A percentile compares a stretch with the other conserved stretches of the same genome.
Conservation (phyloP, 305 asterid genomes). For the Ajuga reptans region DNA sequence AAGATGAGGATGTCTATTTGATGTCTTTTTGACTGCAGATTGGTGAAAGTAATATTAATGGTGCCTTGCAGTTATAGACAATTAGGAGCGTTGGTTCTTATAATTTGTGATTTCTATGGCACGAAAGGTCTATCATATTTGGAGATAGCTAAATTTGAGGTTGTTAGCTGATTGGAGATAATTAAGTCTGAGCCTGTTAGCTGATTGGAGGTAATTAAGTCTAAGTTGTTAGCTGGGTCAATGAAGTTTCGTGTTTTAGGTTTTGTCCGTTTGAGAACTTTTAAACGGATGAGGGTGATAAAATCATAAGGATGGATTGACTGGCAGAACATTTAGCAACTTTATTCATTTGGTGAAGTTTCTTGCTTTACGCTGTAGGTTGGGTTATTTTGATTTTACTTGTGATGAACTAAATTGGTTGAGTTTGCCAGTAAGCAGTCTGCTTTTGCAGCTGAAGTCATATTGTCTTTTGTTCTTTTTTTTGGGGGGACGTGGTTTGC, state of each 20-base stretch:
- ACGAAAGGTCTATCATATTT: neutral
- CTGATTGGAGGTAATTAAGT: too few species aligned
- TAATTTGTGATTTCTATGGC: slow-evolving; percentile 1
- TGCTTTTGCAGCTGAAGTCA: slow-evolving; percentile 12
- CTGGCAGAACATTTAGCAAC: neutral
- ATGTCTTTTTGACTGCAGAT: neutral
- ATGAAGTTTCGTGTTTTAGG: too few species aligned
- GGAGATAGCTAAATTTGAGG: slow-evolving; percentile 1
- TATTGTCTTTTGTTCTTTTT: neutral
- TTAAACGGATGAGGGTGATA: too few species aligned
- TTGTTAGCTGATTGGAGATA: neutral
- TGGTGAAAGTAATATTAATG: neutral
- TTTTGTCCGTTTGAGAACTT: too few species aligned
- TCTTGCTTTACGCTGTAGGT: neutral
- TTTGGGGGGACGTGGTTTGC: neutral
- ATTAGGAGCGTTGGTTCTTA: neutral
- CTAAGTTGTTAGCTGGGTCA: too few species aligned
- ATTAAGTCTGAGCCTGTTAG: too few species aligned
- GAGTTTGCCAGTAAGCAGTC: neutral
- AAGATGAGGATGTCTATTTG: neutral
- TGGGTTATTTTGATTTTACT: neutral
- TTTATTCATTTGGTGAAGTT: slow-evolving; percentile 10
- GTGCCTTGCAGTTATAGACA: neutral
- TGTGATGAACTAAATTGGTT: neutral
- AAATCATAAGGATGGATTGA: too few species aligned